These are phyloP conservation scores for Debaryomycetaceae sp. DNA, from an alignment of 1,139 yeast species.

Conservation along the genomic window DNA sequence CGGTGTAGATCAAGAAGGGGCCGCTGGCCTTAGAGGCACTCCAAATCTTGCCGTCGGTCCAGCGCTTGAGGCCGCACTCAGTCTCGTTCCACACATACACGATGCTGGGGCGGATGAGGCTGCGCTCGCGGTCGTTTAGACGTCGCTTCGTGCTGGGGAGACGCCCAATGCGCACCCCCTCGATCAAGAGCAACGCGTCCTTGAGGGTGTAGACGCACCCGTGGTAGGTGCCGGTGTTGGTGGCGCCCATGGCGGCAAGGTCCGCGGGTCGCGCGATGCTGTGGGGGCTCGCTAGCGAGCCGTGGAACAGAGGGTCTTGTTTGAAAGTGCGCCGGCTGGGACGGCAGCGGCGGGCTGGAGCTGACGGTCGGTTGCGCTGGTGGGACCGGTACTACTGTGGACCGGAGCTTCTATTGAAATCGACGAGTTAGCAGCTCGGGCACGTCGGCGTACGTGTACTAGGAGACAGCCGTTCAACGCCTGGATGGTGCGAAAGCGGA, in stretches of 20 bases:
- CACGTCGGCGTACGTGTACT: too few species aligned
- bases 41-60: constrained; percentile 69
- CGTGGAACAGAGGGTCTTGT: too few species aligned
- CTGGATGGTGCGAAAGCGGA: too few species aligned
- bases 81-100: constrained; percentile 62
- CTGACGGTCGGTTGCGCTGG: too few species aligned
- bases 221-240: constrained; percentile 33
- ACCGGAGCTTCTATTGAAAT: too few species aligned
- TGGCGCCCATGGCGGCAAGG: neutral
- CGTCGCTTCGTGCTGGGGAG: constrained; percentile 53
- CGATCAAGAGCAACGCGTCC: constrained; percentile 57
- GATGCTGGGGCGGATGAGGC: constrained; percentile 46
- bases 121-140: constrained; percentile 47
- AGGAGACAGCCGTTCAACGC: too few species aligned
- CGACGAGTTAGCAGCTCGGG: too few species aligned
- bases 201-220: constrained; percentile 50
- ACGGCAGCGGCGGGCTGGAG: too few species aligned
- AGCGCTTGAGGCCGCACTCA: constrained; percentile 58
- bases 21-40: constrained; percentile 61
- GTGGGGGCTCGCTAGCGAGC: too few species aligned
- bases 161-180: constrained; percentile 51
- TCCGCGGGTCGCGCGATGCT: too few species aligned
- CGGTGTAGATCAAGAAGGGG: constrained; percentile 53
- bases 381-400: too few species aligned
- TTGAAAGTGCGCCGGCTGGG: too few species aligned